phyloP scores from a whole-genome alignment of 2,329 filamentous ascomycete genomes.

The Xylariaceae sp. region DNA sequence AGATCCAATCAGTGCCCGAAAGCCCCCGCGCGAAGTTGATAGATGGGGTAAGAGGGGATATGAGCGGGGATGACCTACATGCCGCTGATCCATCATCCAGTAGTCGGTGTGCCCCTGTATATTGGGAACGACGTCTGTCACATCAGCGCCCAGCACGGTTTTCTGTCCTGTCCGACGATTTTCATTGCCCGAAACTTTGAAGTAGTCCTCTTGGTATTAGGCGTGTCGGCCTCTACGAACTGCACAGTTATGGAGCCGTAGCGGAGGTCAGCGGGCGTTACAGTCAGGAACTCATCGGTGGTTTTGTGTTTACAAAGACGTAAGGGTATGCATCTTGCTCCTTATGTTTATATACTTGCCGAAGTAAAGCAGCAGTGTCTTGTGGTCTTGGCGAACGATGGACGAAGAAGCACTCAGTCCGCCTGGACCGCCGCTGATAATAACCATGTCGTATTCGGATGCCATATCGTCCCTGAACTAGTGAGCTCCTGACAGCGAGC shows the following conservation, averaged over 20 bases:
- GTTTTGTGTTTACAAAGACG: slow-evolving; percentile 21
- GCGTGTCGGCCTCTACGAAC: slow-evolving; percentile 4
- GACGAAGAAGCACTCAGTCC: slow-evolving; percentile 13
- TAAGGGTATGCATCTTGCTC: slow-evolving; percentile 14
- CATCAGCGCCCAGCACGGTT: slow-evolving; percentile 14
- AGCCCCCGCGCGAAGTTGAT: too few relatives aligned
- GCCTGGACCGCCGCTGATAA: slow-evolving; percentile 13
- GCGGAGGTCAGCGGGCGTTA: slow-evolving; percentile 8
- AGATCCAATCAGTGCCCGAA: background rate
- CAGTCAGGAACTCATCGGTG: slow-evolving; percentile 19
- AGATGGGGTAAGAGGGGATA: background rate
- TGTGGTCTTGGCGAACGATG: slow-evolving; percentile 15
- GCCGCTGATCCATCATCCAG: slow-evolving; percentile 14
- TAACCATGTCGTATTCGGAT: slow-evolving; percentile 9
- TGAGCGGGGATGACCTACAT: slow-evolving; percentile 10
- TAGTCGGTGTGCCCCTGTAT: slow-evolving; percentile 18
- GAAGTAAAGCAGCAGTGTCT: slow-evolving; percentile 13
- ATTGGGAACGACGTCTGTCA: slow-evolving; percentile 15
- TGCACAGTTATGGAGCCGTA: slow-evolving; percentile 15
- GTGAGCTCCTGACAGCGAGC: too few relatives aligned
- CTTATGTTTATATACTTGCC: slow-evolving; percentile 10
- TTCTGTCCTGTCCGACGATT: slow-evolving; percentile 11
- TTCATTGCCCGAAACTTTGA: slow-evolving; percentile 1
- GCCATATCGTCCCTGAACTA: too few relatives aligned
- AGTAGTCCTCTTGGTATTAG: slow-evolving; percentile 11